Evolutionary conservation across 2,329 filamentous ascomycete genomes (phyloP), one percentile per base, ranked within the genome.

Genomic region (Talaromyces marneffei): DNA sequence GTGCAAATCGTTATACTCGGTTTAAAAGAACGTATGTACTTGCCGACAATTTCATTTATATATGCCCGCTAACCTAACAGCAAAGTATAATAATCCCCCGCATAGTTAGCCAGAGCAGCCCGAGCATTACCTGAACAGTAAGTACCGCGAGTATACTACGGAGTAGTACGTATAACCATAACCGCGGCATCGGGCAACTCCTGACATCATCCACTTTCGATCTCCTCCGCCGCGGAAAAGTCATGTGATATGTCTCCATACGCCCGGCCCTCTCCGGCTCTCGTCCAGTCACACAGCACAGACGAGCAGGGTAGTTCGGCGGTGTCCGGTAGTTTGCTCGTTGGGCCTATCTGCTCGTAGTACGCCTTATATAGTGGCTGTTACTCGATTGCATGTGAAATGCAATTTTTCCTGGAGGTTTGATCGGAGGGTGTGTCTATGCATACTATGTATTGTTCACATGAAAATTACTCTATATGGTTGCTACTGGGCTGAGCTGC

Each of bases 301-400:
- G 23, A 48, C 18, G 25, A 50, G 7, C 46, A 52, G 29, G 48
- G 29, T 35, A 33, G 29, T 52, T 53, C 48, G 48, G 55, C 50
- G 48, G 39, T 29, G 39, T 54, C 46, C 48, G 57, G 44, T 39
- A 14, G n/a, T 18, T 39, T 23, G 18, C 18, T 42, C 10, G 12
- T 46, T 33, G 18, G n/a, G 12, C 18, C 27, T 33, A 33, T 31
- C 27, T 20, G 20, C 18, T 10, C 31, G 5, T 52, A 33, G 7
- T n/a, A n/a, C n/a, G n/a, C n/a, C n/a, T 18, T 18, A 35, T 54
- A 54, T 20, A 31, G 18, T 23, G 16, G 20, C 9, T 25, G 42
- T 57, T 39, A 58, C 44, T 53, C 33, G 55, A 54, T 54, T 23
- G 60, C 55, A 62, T 57, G 60, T 62, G 60, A 58, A 62, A 53